Base-by-base conservation (phyloP, 2,329 filamentous ascomycete genomes). In the Fusarium temperatum region DNA sequence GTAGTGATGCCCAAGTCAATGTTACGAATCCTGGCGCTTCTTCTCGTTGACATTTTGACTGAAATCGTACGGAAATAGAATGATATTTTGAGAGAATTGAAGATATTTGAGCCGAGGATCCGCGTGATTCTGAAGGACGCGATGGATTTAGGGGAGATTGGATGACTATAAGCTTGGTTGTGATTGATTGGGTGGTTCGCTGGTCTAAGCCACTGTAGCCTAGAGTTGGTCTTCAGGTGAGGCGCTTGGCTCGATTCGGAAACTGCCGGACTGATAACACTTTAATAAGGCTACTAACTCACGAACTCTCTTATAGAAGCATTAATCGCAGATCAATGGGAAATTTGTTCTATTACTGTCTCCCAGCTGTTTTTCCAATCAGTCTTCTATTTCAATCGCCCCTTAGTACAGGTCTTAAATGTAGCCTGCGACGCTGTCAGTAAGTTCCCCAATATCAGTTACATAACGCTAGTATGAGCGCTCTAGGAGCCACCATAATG, bases 251-350 rank as follows among this genome's bases (percentile, higher is more conserved):
- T 28, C 6, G 1, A 41, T 55, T 18, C 3, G 28, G 51, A 13
- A 55, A 30, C 8, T 4, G 20, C 51, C 51, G 51, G 6, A 1
- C 4, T 10, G 24, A n/a, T 54, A 54, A n/a, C 9, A 1, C 2
- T 7, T 7, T 8, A 11, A 28, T 54, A 54, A 20, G 5, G 10
- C 18, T 2, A 22, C 35, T 54, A 39, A 54, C 35, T 17, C 0
- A 0, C 4, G 4, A 1, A 10, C 6, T 15, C 0, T 14, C 3
- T 26, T 3, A 2, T 45, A 0, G 6, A 41, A 41, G 38, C 4
- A 8, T 41, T 8, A 22, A 39, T 6, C 0, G 12, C 6, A 39
- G 12, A 22, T 39, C 4, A 4, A 39, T 22, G 12, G 0, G 12
- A 1, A 39, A 13, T 39, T 13, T 2, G 1, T 14, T 39, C 3